Percentiles rank a stretch among this genome's conserved stretches.
Evolutionary conservation across 306 rosid genomes (phyloP).

Genomic region (Vicia villosa): DNA sequence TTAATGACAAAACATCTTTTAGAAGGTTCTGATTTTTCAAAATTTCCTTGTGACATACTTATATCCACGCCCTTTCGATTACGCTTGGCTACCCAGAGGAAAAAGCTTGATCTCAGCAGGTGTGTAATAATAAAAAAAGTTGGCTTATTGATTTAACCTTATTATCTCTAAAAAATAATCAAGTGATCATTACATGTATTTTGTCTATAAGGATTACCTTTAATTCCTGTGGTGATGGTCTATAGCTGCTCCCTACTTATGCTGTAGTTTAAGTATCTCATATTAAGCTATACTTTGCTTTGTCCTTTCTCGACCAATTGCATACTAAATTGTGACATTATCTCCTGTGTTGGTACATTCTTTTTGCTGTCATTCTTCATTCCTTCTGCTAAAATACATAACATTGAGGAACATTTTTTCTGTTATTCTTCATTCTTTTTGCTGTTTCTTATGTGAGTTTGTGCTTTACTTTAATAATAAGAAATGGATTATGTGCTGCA

Average conservation of each 20-base stretch:
- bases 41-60: conserved; percentile 73
- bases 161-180: conserved; percentile 12
- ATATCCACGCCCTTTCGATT: conserved; percentile 88
- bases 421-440: background rate
- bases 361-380: background rate
- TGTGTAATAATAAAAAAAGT: conserved; percentile 40
- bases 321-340: background rate
- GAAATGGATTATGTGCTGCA: background rate
- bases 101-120: conserved; percentile 79
- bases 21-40: conserved; percentile 71
- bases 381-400: background rate
- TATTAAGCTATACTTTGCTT: background rate
- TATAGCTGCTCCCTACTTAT: background rate
- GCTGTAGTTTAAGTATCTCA: background rate
- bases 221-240: background rate
- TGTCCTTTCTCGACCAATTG: background rate
- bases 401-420: background rate
- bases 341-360: background rate
- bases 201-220: background rate
- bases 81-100: conserved; percentile 60
- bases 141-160: conserved; percentile 18
- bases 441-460: background rate
- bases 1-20: conserved; percentile 66
- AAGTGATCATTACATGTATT: conserved; percentile 10
- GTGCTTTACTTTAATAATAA: background rate